Percentiles rank a stretch among this genome's conserved stretches.
These are phyloP conservation scores for Lablab purpureus DNA, from an alignment of 306 rosid species.

Conservation along the genomic window DNA sequence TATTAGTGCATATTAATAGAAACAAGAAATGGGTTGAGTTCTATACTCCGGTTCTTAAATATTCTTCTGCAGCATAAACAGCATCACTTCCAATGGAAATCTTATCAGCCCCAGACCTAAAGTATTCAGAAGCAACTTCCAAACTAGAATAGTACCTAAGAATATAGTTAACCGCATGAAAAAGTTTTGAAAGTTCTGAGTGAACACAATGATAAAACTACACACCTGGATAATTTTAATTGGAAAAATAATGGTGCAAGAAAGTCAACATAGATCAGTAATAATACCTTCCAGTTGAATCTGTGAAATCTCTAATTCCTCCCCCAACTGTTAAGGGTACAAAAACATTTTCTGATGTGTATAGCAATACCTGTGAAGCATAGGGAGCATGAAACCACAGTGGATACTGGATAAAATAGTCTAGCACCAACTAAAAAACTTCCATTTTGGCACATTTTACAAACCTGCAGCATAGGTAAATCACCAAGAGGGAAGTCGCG, in stretches of 20 bases:
- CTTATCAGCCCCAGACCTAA: conserved; percentile 98
- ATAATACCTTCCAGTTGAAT: conserved; percentile 85
- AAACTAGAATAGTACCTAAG: conserved; percentile 91
- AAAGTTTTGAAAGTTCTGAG: neutral
- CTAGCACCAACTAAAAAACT: neutral
- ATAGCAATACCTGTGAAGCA: conserved; percentile 77
- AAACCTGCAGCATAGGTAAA: conserved; percentile 97
- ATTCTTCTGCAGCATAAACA: conserved; percentile 95
- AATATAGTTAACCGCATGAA: conserved; percentile 24
- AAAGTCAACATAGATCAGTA: conserved; percentile 24
- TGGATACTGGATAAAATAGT: neutral
- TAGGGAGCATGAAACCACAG: conserved; percentile 21
- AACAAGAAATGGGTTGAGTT: conserved; percentile 36
- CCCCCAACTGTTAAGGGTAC: conserved; percentile 99
- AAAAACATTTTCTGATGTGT: conserved; percentile 91
- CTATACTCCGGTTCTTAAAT: conserved; percentile 84
- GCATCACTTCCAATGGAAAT: conserved; percentile 98
- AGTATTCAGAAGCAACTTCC: conserved; percentile 98
- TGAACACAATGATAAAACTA: conserved; percentile 3
- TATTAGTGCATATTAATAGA: conserved; percentile 23
- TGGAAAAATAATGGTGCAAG: neutral
- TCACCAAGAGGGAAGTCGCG: conserved; percentile 98
- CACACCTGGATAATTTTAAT: neutral
- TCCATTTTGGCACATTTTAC: conserved; percentile 34
- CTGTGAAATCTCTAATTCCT: conserved; percentile 96